Evolutionary conservation across 192 early-diverging fungal species (phyloP), one percentile per base, ranked within the genome.

Genomic region (Backusella australiensis): DNA sequence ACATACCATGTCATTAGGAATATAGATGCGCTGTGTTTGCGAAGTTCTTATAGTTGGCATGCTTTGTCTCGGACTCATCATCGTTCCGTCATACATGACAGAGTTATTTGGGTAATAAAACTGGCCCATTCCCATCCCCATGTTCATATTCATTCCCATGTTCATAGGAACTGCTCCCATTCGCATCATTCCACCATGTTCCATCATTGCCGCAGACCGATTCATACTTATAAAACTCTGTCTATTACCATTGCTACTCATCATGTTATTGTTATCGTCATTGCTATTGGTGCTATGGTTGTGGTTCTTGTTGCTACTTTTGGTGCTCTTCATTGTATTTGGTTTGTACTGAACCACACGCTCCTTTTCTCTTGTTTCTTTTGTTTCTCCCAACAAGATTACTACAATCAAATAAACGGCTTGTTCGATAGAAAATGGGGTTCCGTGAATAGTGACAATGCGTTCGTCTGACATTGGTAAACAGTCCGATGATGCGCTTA

Each of bases 401-500:
- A 92, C 86, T 39, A 91, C 94, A 73, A 97, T 90, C 67, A 93
- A 88, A 80, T 91, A 89, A 67, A 96, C 90, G 41, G 95, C 97
- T 63, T 93, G 89, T 70, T 93, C 91, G 74, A 99, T 96, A 21
- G 92, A 88, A 59, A 94, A 91, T 34, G 93, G 87, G 6, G 89
- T 89, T 73, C 97, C 97, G 72, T 90, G 85, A 46, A 99, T 86
- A 52, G 91, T 90, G 42, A 98, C 88, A 6, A 93, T 89, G 49
- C 97, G 91, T 83, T 99, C 97, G 35, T 94, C 98, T 17, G 92
- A 94, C 79, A 92, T 88, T 17, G 96, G 96, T 67, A 99, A 83
- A 81, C 93, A 90, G 80, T 96, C 94, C 81, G 96, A 93, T 39
- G 92, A 88, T 1, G 96, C 93, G 19, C 88, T 88, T 66, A 96